phyloP scores from a whole-genome alignment of 257 asterid species.

The Penstemon newberryi region DNA sequence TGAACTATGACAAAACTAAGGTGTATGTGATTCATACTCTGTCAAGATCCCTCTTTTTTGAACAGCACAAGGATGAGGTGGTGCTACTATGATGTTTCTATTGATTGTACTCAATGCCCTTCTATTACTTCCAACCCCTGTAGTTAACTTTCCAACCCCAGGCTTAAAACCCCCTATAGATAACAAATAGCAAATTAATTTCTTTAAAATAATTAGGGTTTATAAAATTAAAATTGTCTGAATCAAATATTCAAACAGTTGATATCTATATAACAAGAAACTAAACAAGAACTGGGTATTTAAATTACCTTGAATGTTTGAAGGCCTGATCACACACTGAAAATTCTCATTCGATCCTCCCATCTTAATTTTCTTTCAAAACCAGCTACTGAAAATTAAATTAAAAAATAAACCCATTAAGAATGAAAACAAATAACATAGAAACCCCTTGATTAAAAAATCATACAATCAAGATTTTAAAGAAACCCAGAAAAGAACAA shows the following conservation, averaged over 20 bases:
- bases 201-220: conserved; percentile 1
- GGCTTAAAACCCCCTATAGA: conserved; percentile 45
- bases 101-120: conserved; percentile 77
- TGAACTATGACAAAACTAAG: neutral
- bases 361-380: conserved; percentile 39
- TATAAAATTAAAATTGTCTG: neutral
- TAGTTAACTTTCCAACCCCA: conserved; percentile 31
- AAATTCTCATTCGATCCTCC: conserved; percentile 67
- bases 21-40: conserved; percentile 50
- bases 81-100: conserved; percentile 54
- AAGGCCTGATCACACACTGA: conserved; percentile 47
- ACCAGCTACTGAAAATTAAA: neutral
- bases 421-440: conserved; percentile 16
- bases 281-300: neutral
- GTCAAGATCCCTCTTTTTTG: conserved; percentile 55
- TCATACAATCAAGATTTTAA: neutral
- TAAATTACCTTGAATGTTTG: conserved; percentile 55
- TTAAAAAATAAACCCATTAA: neutral
- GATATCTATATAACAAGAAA: neutral
- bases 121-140: conserved; percentile 48
- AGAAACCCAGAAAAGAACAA: neutral
- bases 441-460: neutral
- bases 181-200: neutral
- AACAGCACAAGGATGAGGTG: conserved; percentile 53
- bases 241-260: conserved; percentile 14